Percentiles rank a stretch among this genome's conserved stretches.
Evolutionary conservation across 2,329 filamentous ascomycete species (phyloP).

Genomic region (Diaporthe amygdali): DNA sequence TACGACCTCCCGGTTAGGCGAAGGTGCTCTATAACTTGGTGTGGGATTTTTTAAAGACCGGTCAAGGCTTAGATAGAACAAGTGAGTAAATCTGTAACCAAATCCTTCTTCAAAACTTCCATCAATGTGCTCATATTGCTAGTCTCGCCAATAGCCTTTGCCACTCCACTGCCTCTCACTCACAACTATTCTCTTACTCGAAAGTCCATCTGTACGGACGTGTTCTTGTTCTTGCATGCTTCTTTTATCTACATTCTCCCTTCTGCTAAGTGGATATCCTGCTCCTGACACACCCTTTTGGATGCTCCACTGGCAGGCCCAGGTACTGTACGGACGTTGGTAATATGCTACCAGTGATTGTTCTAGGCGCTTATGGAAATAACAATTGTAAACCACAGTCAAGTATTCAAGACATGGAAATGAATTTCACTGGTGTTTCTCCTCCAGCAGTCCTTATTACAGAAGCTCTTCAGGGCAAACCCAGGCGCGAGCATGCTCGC

Average conservation of each 20-base stretch:
- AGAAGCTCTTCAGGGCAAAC: background rate
- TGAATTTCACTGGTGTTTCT: background rate
- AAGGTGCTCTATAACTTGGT: conserved; percentile 4
- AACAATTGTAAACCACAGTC: no score
- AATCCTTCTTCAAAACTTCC: background rate
- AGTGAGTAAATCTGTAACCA: background rate
- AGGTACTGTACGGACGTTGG: background rate
- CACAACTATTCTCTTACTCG: background rate
- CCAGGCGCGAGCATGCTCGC: background rate
- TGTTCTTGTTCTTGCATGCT: background rate
- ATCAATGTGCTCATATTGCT: background rate
- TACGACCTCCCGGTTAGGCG: conserved; percentile 24
- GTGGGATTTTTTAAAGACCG: background rate
- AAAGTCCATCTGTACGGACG: background rate
- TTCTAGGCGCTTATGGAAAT: background rate
- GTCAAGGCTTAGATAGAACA: background rate
- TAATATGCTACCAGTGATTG: background rate
- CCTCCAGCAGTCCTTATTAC: background rate
- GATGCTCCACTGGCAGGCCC: background rate
- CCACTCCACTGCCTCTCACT: background rate
- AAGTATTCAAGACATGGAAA: no score
- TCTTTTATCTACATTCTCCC: no score
- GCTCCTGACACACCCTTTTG: no score
- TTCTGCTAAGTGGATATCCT: background rate
- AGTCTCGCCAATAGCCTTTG: background rate